phyloP scores from a whole-genome alignment of 805 yeast species.

The Cyberlindnera galapagoensis region DNA sequence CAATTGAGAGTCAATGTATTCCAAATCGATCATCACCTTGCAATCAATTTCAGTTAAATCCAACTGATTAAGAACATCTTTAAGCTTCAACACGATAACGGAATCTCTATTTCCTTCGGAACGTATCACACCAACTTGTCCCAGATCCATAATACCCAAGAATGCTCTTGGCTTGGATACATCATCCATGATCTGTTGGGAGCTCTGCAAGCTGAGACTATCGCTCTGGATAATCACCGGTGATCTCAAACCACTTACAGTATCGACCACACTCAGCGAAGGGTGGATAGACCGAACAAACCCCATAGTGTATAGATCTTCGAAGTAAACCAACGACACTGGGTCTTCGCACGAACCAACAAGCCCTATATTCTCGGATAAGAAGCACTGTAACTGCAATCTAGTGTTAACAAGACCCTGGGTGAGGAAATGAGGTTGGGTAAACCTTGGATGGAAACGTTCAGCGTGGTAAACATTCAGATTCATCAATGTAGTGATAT shows the following conservation, averaged over 20 bases:
- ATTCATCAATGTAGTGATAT: slow-evolving; percentile 6
- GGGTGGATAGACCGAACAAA: too few relatives aligned
- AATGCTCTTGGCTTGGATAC: slow-evolving; percentile 2
- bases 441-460: background rate
- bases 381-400: slow-evolving; percentile 4
- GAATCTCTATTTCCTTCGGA: slow-evolving; percentile 6
- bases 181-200: slow-evolving; percentile 1
- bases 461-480: slow-evolving; percentile 3
- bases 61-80: background rate
- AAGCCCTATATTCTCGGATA: background rate
- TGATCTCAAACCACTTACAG: slow-evolving; percentile 5
- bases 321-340: slow-evolving; percentile 10
- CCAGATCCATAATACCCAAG: slow-evolving; percentile 6
- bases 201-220: background rate
- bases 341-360: slow-evolving; percentile 7
- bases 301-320: slow-evolving; percentile 9
- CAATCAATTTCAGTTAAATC: background rate
- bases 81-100: slow-evolving; percentile 3
- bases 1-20: background rate
- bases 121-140: slow-evolving; percentile 8
- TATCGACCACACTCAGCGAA: too few relatives aligned
- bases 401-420: slow-evolving; percentile 10
- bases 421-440: slow-evolving; percentile 8
- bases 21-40: slow-evolving; percentile 6
- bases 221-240: slow-evolving; percentile 4